phyloP scores from a whole-genome alignment of 2,329 filamentous ascomycete species.

The Sporothrix euskadiensis region DNA sequence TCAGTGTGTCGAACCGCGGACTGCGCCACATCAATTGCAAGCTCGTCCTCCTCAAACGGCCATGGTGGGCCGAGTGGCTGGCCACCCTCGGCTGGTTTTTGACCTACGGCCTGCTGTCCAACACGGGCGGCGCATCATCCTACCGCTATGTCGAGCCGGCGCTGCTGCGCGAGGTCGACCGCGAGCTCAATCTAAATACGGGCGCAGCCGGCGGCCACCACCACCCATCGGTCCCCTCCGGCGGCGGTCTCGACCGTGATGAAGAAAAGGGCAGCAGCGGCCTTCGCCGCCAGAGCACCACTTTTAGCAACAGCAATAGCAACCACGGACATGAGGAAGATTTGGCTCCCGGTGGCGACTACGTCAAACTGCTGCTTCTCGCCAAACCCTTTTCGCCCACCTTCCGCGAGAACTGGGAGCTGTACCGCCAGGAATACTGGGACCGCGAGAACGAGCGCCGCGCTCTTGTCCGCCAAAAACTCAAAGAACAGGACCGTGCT shows the following conservation, averaged over 20 bases:
- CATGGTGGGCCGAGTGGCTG: conserved; percentile 76
- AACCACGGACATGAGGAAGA: conserved; percentile 76
- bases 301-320: conserved; percentile 12
- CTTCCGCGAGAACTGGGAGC: conserved; percentile 95
- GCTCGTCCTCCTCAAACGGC: conserved; percentile 80
- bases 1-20: conserved; percentile 84
- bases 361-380: conserved; percentile 84
- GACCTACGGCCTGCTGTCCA: conserved; percentile 71
- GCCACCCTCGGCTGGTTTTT: conserved; percentile 75
- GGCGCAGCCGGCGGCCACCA: conserved; percentile 35
- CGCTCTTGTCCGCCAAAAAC: conserved; percentile 66
- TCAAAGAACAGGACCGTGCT: conserved; percentile 68
- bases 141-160: conserved; percentile 76
- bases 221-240: conserved; percentile 44
- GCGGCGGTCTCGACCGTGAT: conserved; percentile 19
- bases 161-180: conserved; percentile 61
- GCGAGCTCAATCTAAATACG: conserved; percentile 53
- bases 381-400: conserved; percentile 94
- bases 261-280: conserved; percentile 28
- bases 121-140: conserved; percentile 60
- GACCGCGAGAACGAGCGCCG: conserved; percentile 92
- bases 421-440: conserved; percentile 94
- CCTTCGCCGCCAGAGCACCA: conserved; percentile 14
- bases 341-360: conserved; percentile 83
- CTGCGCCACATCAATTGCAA: conserved; percentile 94